Conservation (phyloP, 2,329 filamentous ascomycete species). For the Mycosphaerella arachidis region DNA sequence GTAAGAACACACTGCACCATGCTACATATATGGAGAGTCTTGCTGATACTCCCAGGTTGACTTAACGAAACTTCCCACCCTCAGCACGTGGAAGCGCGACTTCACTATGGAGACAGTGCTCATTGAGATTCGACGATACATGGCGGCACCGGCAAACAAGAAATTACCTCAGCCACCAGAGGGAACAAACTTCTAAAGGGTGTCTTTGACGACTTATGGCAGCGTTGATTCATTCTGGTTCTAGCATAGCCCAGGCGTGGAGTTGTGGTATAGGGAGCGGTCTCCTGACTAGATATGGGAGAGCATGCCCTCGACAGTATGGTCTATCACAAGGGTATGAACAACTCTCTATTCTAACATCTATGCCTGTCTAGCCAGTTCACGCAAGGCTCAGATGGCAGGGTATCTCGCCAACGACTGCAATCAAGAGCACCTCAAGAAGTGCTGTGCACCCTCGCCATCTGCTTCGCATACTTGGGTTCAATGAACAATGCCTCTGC, state of each 20-base stretch:
- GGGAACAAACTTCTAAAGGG: conserved; percentile 54
- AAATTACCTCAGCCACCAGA: conserved; percentile 92
- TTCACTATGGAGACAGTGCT: conserved; percentile 94
- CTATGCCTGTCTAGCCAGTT: background rate
- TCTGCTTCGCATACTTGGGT: conserved; percentile 68
- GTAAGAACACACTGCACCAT: conserved; percentile 39
- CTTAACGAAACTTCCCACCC: conserved; percentile 73
- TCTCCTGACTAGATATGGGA: background rate
- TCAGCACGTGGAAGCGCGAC: conserved; percentile 85
- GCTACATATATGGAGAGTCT: background rate
- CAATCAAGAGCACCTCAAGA: background rate
- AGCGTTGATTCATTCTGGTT: background rate
- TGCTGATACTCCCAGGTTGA: conserved; percentile 60
- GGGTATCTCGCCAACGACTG: background rate
- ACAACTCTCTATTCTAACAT: background rate
- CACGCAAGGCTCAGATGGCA: background rate
- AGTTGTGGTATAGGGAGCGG: background rate
- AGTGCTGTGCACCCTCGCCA: conserved; percentile 32
- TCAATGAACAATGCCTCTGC: conserved; percentile 85
- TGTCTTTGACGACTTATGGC: background rate
- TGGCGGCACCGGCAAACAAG: conserved; percentile 88
- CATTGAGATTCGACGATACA: conserved; percentile 80
- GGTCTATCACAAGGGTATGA: conserved; percentile 3
- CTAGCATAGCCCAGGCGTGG: conserved; percentile 14
- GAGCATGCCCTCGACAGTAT: background rate